These are phyloP conservation scores for Myxozyma kluyveri DNA, from an alignment of 805 yeast genomes.

Conservation along the genomic window DNA sequence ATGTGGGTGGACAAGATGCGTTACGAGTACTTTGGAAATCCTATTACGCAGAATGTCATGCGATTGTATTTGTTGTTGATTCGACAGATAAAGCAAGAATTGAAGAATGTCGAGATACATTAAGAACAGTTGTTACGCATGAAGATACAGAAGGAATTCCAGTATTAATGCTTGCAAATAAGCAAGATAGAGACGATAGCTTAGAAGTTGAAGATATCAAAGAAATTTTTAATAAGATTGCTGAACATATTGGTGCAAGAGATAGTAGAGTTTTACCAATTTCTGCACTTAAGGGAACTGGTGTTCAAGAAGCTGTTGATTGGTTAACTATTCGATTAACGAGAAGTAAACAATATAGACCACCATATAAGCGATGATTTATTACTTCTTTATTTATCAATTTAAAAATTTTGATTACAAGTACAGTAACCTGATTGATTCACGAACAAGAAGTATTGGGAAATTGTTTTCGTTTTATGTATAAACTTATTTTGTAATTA, in stretches of 20 bases:
- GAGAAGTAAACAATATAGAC: conserved; percentile 59
- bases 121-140: conserved; percentile 53
- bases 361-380: conserved; percentile 48
- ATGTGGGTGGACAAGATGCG: conserved; percentile 91
- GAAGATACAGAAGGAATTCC: conserved; percentile 77
- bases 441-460: too few species aligned
- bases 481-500: too few species aligned
- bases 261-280: conserved; percentile 89
- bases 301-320: conserved; percentile 80
- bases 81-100: conserved; percentile 81
- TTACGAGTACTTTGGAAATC: conserved; percentile 82
- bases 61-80: conserved; percentile 87
- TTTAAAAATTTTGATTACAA: too few species aligned
- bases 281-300: conserved; percentile 77
- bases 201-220: conserved; percentile 77
- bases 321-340: conserved; percentile 78
- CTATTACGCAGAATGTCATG: conserved; percentile 83
- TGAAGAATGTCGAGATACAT: conserved; percentile 72
- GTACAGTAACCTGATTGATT: too few species aligned
- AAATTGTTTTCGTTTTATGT: too few species aligned
- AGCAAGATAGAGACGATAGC: conserved; percentile 74
- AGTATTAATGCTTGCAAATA: conserved; percentile 89
- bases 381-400: too few species aligned
- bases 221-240: conserved; percentile 75
- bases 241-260: conserved; percentile 82